These are phyloP conservation scores for Prinsepia uniflora DNA, from an alignment of 306 rosid species.

Conservation along the genomic window DNA sequence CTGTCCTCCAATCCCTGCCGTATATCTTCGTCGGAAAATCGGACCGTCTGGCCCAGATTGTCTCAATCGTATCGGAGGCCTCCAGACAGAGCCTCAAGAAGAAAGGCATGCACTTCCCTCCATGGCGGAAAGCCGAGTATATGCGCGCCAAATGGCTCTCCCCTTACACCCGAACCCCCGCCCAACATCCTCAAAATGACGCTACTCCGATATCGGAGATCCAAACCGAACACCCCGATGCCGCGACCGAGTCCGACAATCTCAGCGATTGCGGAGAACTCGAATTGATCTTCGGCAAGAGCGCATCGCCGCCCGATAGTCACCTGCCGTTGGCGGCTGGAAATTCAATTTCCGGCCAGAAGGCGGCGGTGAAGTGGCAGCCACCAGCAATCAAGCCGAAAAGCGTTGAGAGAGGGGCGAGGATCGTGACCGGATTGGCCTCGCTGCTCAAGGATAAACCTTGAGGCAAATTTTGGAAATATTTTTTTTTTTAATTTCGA, in stretches of 20 bases:
- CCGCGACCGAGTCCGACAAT: slow-evolving; percentile 13
- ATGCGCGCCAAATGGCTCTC: slow-evolving; percentile 94
- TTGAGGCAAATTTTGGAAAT: slow-evolving; percentile 40
- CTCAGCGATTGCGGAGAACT: slow-evolving; percentile 57
- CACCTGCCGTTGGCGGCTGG: not conserved
- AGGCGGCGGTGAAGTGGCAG: slow-evolving; percentile 48
- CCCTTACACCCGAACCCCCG: slow-evolving; percentile 38
- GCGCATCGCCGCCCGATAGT: slow-evolving; percentile 17
- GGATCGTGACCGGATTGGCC: slow-evolving; percentile 88
- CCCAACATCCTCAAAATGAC: slow-evolving; percentile 15
- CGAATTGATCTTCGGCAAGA: slow-evolving; percentile 70
- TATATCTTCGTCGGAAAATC: slow-evolving; percentile 77
- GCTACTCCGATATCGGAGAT: not conserved
- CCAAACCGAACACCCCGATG: not conserved
- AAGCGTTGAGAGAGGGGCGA: slow-evolving; percentile 68
- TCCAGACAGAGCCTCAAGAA: slow-evolving; percentile 84
- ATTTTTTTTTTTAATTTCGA: not conserved
- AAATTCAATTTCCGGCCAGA: slow-evolving; percentile 10
- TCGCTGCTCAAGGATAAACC: slow-evolving; percentile 75
- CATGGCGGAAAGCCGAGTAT: slow-evolving; percentile 93
- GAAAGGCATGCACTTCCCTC: slow-evolving; percentile 97
- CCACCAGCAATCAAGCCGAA: slow-evolving; percentile 85
- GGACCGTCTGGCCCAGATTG: slow-evolving; percentile 75
- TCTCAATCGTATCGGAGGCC: slow-evolving; percentile 71
- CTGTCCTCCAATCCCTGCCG: slow-evolving; percentile 78